Evolutionary conservation across 2,329 filamentous ascomycete genomes (phyloP).

Genomic region (Acarospora socialis): DNA sequence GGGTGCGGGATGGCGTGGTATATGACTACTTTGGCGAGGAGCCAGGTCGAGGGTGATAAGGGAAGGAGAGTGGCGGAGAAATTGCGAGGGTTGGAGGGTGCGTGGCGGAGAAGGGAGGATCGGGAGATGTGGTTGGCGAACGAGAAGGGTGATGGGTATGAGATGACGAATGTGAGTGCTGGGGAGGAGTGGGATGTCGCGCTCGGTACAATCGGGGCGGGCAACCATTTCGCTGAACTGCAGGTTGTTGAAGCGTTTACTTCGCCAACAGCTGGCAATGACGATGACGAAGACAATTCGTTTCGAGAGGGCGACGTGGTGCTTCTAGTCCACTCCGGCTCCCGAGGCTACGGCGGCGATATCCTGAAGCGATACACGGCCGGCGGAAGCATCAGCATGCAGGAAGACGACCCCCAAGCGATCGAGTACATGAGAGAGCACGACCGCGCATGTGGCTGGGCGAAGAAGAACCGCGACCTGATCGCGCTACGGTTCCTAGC

Average conservation of each 20-base stretch:
- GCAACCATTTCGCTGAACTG: conserved; percentile 26
- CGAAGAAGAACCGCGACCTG: conserved; percentile 24
- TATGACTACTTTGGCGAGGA: conserved; percentile 18
- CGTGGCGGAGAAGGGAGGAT: conserved; percentile 18
- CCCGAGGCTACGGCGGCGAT: conserved; percentile 22
- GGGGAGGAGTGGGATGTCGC: conserved; percentile 21
- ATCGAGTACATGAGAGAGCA: conserved; percentile 22
- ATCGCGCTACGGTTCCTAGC: conserved; percentile 25
- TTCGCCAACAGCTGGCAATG: too few species aligned
- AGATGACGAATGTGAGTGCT: too few species aligned
- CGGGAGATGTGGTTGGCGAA: conserved; percentile 20
- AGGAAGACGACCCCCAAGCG: conserved; percentile 17
- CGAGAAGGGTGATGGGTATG: conserved; percentile 5
- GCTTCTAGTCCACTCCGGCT: conserved; percentile 25
- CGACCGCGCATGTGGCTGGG: conserved; percentile 24
- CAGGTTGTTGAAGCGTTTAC: conserved; percentile 23
- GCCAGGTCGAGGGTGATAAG: conserved; percentile 22
- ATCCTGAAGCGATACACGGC: conserved; percentile 21
- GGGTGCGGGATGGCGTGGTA: conserved; percentile 29
- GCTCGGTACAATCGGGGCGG: conserved; percentile 25
- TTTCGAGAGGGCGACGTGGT: conserved; percentile 20
- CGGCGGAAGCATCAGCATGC: conserved; percentile 17
- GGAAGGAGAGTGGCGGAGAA: conserved; percentile 23
- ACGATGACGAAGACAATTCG: conserved; percentile 1
- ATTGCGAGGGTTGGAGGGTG: conserved; percentile 23